Evolutionary conservation across 2,329 filamentous ascomycete genomes (phyloP), one percentile per base, ranked within the genome.

Genomic region (Talaromyces piceae): DNA sequence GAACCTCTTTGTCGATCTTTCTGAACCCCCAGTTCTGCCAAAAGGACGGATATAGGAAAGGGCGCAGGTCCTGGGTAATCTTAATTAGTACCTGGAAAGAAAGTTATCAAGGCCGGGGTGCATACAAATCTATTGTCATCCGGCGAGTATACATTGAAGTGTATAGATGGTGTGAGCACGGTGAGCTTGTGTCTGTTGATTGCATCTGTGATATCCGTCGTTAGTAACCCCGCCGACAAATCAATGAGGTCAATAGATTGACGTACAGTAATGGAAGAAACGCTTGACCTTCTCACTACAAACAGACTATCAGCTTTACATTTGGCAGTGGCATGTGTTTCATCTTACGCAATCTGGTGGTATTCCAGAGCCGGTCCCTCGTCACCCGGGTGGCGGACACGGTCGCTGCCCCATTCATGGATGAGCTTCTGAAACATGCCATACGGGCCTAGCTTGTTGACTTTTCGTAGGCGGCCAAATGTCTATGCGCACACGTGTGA

Each of bases 391-490:
- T 47, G 25, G 12, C 53, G 53, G 23, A 27, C 20, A n/a, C 54
- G 31, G 9, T 57, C 46, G 26, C 47, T 31, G n/a, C 55, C 53
- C 77, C 77, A 78, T 43, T 76, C 71, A 45, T 75, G 72, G 7
- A 77, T 60, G 2, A 81, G 66, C 2, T 71, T 67, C 58, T 74
- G 64, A 58, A 75, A 81, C 67, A 75, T 77, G 41, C 75, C 74
- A 53, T 73, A 79, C 1, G 73, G 73, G 0, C 77, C 77, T 2
- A 79, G 69, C 55, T 78, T 77, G 54, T 72, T 65, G 6, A 73
- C 71, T 58, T 81, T 81, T 45, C 78, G 73, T 27, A 79, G 63
- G 3, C 70, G 69, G 2, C 78, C 60, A 49, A 54, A 54, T 16
- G 41, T 54, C 45, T 50, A n/a, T n/a, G n/a, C n/a, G n/a, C 6